These are phyloP conservation scores for Hirsutella rhossiliensis DNA, from an alignment of 2,329 filamentous ascomycete genomes.

Conservation along the genomic window DNA sequence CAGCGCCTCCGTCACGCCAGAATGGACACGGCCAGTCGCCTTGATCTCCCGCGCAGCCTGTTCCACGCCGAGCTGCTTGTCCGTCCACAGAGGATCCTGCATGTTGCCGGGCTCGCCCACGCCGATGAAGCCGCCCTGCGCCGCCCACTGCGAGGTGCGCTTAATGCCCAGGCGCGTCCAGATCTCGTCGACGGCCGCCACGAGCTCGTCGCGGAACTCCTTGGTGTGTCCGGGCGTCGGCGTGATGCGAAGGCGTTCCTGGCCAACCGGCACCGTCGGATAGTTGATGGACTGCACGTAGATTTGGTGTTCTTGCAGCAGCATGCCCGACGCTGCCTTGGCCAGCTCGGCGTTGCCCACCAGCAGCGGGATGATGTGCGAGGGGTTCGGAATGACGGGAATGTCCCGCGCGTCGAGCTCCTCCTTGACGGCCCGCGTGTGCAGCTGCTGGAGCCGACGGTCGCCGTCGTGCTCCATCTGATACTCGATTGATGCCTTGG, in stretches of 20 bases:
- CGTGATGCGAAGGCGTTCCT: constrained; percentile 91
- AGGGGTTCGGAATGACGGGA: constrained; percentile 94
- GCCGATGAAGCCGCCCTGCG: constrained; percentile 85
- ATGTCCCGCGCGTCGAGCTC: constrained; percentile 69
- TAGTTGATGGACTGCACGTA: constrained; percentile 99
- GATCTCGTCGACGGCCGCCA: constrained; percentile 73
- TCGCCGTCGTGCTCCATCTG: constrained; percentile 79
- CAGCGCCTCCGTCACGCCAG: constrained; percentile 43
- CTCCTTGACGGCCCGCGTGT: constrained; percentile 90
- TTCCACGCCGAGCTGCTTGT: constrained; percentile 71
- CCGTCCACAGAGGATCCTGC: constrained; percentile 76
- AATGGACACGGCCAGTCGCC: constrained; percentile 24
- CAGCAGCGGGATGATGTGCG: constrained; percentile 87
- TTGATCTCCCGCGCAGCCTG: constrained; percentile 51
- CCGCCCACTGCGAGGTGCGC: constrained; percentile 84
- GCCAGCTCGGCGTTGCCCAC: constrained; percentile 91
- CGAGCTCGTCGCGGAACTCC: constrained; percentile 74
- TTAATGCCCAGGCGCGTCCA: constrained; percentile 85
- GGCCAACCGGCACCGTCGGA: constrained; percentile 93
- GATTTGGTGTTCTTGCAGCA: constrained; percentile 81
- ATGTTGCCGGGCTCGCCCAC: constrained; percentile 62
- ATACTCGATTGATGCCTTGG: constrained; percentile 84
- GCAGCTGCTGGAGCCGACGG: constrained; percentile 83
- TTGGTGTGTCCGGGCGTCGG: constrained; percentile 86
- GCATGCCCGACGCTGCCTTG: constrained; percentile 82